phyloP scores from a whole-genome alignment of 108 stramenopile species.

The Nitzschia putrida region DNA sequence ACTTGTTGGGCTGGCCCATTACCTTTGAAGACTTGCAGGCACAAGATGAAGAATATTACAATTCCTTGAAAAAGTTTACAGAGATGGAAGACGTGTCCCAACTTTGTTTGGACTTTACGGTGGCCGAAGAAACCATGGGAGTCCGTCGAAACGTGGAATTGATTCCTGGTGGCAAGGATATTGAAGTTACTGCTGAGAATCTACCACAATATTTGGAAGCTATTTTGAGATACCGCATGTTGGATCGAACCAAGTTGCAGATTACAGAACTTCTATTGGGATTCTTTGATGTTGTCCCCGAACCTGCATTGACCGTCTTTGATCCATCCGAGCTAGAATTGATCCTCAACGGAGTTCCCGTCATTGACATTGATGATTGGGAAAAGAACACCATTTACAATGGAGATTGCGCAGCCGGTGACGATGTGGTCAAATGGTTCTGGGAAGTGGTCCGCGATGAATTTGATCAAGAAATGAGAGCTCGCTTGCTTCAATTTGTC shows the following conservation, averaged over 20 bases:
- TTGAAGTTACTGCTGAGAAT: conserved; percentile 94
- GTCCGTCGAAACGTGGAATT: conserved; percentile 83
- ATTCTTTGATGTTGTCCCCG: conserved; percentile 96
- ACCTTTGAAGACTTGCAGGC: conserved; percentile 88
- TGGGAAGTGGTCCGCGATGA: conserved; percentile 91
- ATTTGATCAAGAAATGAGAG: conserved; percentile 91
- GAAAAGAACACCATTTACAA: conserved; percentile 85
- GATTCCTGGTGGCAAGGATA: conserved; percentile 74
- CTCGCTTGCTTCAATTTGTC: conserved; percentile 94
- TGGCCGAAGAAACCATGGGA: conserved; percentile 87
- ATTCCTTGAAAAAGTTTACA: conserved; percentile 61
- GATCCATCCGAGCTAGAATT: conserved; percentile 96
- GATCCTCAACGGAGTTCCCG: conserved; percentile 93
- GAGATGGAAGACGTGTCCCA: conserved; percentile 69
- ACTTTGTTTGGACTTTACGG: conserved; percentile 93
- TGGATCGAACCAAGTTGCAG: conserved; percentile 88
- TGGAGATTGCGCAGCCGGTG: conserved; percentile 49
- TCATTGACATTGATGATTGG: conserved; percentile 93
- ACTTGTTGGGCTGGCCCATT: conserved; percentile 96
- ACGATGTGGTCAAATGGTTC: conserved; percentile 88
- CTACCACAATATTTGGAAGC: conserved; percentile 90
- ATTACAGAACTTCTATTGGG: conserved; percentile 87
- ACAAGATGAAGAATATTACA: conserved; percentile 87
- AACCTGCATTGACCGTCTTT: conserved; percentile 93
- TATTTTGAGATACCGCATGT: conserved; percentile 83